Conservation (phyloP, 2,329 filamentous ascomycete genomes). For the Myriosclerotinia scirpicola region DNA sequence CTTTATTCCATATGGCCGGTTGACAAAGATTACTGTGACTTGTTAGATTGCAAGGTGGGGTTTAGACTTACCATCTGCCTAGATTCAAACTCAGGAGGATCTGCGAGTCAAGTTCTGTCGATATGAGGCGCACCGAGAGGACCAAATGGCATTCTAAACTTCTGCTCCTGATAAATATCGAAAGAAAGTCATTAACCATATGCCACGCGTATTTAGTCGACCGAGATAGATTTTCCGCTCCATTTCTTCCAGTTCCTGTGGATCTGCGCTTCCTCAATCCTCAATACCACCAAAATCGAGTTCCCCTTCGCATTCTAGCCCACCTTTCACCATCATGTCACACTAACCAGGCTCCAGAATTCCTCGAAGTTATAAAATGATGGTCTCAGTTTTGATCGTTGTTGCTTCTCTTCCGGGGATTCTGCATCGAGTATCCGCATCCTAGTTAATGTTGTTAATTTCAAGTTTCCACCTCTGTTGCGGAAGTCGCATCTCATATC, state of each 20-base stretch:
- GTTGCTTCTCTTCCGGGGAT: no score
- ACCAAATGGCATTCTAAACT: not conserved
- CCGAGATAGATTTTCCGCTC: rapidly evolving
- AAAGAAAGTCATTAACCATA: not conserved
- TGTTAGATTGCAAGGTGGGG: not conserved
- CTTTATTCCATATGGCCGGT: no score
- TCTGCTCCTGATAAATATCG: rapidly evolving
- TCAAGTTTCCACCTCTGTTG: not conserved
- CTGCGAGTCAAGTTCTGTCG: not conserved
- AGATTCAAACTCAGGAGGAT: not conserved
- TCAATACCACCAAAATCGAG: not conserved
- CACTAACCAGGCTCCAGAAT: not conserved
- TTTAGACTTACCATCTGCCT: not conserved
- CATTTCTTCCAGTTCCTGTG: no score
- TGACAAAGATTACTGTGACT: not conserved
- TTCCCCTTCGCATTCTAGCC: not conserved
- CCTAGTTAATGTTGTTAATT: not conserved
- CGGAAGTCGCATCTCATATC: not conserved
- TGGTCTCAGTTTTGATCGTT: not conserved
- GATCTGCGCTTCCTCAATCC: not conserved
- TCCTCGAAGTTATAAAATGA: not conserved
- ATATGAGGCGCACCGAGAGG: not conserved
- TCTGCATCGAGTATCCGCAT: no score
- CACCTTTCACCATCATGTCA: not conserved
- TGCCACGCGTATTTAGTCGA: not conserved